Conservation (phyloP, 2,329 filamentous ascomycete genomes). For the Alternaria rosae region DNA sequence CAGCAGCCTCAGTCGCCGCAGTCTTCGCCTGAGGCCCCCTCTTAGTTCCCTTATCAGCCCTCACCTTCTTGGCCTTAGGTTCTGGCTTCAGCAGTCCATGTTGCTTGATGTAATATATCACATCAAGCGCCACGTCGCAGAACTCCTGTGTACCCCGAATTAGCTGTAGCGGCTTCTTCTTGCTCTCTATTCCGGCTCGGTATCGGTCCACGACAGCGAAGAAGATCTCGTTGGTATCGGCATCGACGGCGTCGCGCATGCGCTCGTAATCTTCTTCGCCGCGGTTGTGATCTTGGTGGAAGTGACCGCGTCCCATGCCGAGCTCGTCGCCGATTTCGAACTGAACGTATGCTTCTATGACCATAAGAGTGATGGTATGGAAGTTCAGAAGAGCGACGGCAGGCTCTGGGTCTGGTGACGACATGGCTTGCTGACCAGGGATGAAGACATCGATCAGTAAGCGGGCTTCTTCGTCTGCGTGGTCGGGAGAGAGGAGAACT, state of each 20-base stretch:
- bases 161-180: slow-evolving; percentile 21
- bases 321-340: slow-evolving; percentile 37
- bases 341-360: slow-evolving; percentile 37
- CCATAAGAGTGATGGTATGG: slow-evolving; percentile 43
- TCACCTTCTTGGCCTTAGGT: slow-evolving; percentile 16
- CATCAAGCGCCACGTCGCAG: slow-evolving; percentile 40
- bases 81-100: slow-evolving; percentile 25
- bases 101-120: slow-evolving; percentile 41
- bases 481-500: slow-evolving; percentile 36
- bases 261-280: slow-evolving; percentile 11
- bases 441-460: slow-evolving; percentile 42
- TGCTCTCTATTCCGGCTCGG: slow-evolving; percentile 30
- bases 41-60: slow-evolving; percentile 27
- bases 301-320: slow-evolving; percentile 18
- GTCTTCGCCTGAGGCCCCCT: slow-evolving; percentile 15
- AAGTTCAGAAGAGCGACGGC: slow-evolving; percentile 41
- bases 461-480: slow-evolving; percentile 31
- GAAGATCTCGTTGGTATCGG: slow-evolving; percentile 42
- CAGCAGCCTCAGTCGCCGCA: background rate
- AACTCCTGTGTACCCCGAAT: slow-evolving; percentile 45
- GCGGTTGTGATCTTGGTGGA: slow-evolving; percentile 11
- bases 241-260: slow-evolving; percentile 15
- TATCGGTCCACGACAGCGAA: slow-evolving; percentile 43
- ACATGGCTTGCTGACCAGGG: slow-evolving; percentile 30
- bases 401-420: slow-evolving; percentile 27